Evolutionary conservation across 2,329 filamentous ascomycete genomes (phyloP).

Genomic region (Talaromyces sp.): DNA sequence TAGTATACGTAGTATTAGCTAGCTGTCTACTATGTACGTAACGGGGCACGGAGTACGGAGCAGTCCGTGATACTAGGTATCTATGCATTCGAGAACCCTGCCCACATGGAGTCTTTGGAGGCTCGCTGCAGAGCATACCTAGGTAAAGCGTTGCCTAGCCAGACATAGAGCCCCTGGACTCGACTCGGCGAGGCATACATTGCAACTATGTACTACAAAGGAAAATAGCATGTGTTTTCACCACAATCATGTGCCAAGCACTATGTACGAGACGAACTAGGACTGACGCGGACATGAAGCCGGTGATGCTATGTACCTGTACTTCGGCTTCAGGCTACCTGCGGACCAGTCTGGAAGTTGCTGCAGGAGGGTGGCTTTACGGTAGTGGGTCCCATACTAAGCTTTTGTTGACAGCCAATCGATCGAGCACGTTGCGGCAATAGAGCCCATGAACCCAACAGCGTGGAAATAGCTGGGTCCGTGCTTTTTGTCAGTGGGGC

Average conservation of each 20-base stretch:
- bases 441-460: background rate
- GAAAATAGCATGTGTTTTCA: background rate
- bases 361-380: background rate
- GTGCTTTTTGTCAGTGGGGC: conserved; percentile 5
- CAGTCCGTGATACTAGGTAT: background rate
- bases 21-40: background rate
- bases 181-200: background rate
- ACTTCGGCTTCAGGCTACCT: background rate
- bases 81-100: background rate
- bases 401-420: conserved; percentile 22
- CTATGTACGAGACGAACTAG: conserved; percentile 1
- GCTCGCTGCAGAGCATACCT: no score
- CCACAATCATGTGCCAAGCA: background rate
- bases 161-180: background rate
- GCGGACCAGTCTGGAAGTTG: background rate
- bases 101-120: background rate
- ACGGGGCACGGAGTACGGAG: background rate
- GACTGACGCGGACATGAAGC: background rate
- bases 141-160: background rate
- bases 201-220: background rate
- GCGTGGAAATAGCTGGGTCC: conserved; percentile 19
- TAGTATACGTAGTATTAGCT: background rate
- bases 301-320: conserved; percentile 1
- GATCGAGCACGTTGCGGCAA: conserved; percentile 23
- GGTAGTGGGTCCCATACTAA: conserved; percentile 13